A percentile compares a stretch with the other conserved stretches of the same genome.
These are phyloP conservation scores for Ciborinia camelliae DNA, from an alignment of 2,329 filamentous ascomycete species.

Conservation along the genomic window DNA sequence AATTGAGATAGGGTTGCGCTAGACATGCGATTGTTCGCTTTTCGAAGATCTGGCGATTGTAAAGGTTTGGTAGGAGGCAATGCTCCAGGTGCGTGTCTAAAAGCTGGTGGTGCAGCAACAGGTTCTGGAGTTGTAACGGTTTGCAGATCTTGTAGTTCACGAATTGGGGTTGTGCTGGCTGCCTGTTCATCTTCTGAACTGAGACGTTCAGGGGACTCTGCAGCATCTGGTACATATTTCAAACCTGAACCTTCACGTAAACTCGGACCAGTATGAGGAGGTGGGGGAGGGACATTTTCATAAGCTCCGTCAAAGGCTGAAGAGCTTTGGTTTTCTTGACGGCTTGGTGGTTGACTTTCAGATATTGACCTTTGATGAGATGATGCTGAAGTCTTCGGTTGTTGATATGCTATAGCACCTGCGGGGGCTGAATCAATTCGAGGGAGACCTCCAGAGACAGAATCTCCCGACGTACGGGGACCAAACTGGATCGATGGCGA, in stretches of 20 bases:
- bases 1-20: conserved; percentile 77
- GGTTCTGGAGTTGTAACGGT: conserved; percentile 62
- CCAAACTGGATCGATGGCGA: conserved; percentile 46
- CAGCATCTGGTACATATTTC: conserved; percentile 45
- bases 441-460: conserved; percentile 23
- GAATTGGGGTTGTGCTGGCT: conserved; percentile 42
- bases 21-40: conserved; percentile 81
- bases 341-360: conserved; percentile 34
- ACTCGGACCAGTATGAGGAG: conserved; percentile 28
- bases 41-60: conserved; percentile 72
- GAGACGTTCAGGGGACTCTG: conserved; percentile 49
- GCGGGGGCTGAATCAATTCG: conserved; percentile 53
- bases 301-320: conserved; percentile 32
- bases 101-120: conserved; percentile 73
- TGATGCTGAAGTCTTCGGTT: conserved; percentile 18
- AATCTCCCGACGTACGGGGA: conserved; percentile 26
- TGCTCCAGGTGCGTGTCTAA: conserved; percentile 70
- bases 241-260: conserved; percentile 36
- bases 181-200: conserved; percentile 57
- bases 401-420: conserved; percentile 33
- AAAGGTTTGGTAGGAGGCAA: conserved; percentile 67
- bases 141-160: conserved; percentile 55
- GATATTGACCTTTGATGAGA: conserved; percentile 36
- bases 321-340: conserved; percentile 27
- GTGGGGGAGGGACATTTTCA: conserved; percentile 30